Base-by-base conservation (phyloP, 2,329 filamentous ascomycete genomes). In the Talaromyces amestolkiae region DNA sequence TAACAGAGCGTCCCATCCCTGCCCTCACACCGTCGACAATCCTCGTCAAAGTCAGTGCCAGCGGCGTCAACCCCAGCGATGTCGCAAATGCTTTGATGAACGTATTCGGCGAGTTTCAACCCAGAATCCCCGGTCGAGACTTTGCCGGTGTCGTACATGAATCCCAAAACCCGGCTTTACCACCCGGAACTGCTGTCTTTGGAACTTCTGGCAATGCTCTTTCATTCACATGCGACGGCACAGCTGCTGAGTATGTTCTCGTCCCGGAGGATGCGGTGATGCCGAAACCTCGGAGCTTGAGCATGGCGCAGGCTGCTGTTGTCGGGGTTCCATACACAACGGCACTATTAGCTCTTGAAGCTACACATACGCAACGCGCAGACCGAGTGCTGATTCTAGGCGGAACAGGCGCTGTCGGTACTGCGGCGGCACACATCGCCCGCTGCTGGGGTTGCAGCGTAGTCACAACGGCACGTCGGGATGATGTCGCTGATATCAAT, bases 361-460 rank as follows among this genome's bases (percentile, higher is more conserved):
- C 70, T 33, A 70, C 72, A 9, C 58, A 65, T 10, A 70, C 67
- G 1, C 71, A 69, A 1, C 66, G 64, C 2, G 68, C 60, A 33
- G 74, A 76, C 27, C 66, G 62, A 2, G 72, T 76, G 2, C 68
- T 75, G n/a, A 70, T 76, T 0, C 67, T 75, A 2, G 73, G 74
- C 1, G 68, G 72, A 5, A 70, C 63, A 11, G 74, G 74, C 2
- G 67, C 69, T 31, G 74, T 76, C 13, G 74, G 74, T 3, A 70
- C 69, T n/a, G n/a, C n/a, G n/a, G n/a, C n/a, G n/a, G n/a, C n/a
- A 31, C 69, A 74, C 35, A 66, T 74, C 47, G 72, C 70, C 2
- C 59, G 59, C 22, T 66, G 67, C 27, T 69, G 68, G 59, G 72
- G 73, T 15, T 75, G 72, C 58, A 67, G 61, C 31, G 65, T 61